Evolutionary conservation across 2,329 filamentous ascomycete species (phyloP).

Genomic region (Trichoderma simmonsii): DNA sequence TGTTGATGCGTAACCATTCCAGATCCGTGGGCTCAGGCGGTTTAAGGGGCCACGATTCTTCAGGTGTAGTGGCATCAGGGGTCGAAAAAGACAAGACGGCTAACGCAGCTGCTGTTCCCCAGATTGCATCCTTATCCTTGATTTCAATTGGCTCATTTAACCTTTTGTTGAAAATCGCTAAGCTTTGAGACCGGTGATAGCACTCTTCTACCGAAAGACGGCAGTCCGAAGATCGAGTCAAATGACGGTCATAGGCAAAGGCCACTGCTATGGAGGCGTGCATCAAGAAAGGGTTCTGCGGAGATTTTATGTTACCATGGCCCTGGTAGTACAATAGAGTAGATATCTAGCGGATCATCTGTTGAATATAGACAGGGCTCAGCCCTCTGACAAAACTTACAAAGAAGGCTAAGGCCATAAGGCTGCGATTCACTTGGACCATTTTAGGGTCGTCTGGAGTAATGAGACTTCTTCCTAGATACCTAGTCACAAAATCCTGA

Average conservation of each 20-base stretch:
- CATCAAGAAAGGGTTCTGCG: background rate
- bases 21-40: background rate
- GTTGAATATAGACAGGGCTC: background rate
- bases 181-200: background rate
- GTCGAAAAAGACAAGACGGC: background rate
- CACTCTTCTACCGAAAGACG: background rate
- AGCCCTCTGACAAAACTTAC: background rate
- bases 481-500: background rate
- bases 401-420: background rate
- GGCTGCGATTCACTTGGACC: background rate
- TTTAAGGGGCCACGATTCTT: background rate
- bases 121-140: background rate
- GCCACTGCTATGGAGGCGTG: background rate
- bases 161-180: background rate
- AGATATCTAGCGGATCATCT: background rate
- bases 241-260: background rate
- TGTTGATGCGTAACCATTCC: background rate
- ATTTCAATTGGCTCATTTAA: background rate
- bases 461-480: background rate
- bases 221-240: background rate
- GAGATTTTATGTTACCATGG: background rate
- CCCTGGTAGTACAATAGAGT: no score
- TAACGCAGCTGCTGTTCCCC: background rate
- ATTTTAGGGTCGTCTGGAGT: background rate
- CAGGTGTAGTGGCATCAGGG: background rate